phyloP scores from a whole-genome alignment of 2,329 filamentous ascomycete species.

The Pyrenophora seminiperda region DNA sequence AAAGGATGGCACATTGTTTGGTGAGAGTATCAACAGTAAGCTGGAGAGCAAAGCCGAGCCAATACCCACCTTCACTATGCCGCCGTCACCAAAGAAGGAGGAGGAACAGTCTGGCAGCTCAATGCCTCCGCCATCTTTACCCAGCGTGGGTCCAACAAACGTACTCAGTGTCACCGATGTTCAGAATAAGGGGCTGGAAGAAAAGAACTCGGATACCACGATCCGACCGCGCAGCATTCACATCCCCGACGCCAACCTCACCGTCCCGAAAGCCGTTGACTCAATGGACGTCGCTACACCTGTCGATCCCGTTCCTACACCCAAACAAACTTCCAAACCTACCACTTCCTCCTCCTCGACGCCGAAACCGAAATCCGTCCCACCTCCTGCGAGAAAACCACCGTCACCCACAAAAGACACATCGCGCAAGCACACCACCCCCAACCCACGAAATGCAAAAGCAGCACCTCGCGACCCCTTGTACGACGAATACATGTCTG shows the following conservation, averaged over 20 bases:
- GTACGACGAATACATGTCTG: slow-evolving; percentile 10
- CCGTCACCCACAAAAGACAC: neutral
- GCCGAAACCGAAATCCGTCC: too few species aligned
- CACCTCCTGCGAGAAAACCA: neutral
- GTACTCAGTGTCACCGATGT: slow-evolving; percentile 20
- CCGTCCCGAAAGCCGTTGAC: slow-evolving; percentile 22
- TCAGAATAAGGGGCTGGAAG: slow-evolving; percentile 33
- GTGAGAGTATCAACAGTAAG: slow-evolving; percentile 26
- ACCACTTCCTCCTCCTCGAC: neutral
- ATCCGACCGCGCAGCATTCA: slow-evolving; percentile 37
- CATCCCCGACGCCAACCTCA: slow-evolving; percentile 32
- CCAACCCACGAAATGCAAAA: neutral
- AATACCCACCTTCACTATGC: slow-evolving; percentile 7
- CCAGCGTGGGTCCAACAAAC: slow-evolving; percentile 13
- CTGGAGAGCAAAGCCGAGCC: slow-evolving; percentile 19
- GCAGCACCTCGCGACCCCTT: slow-evolving; percentile 1
- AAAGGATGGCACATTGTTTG: slow-evolving; percentile 25
- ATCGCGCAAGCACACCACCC: neutral
- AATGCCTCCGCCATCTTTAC: slow-evolving; percentile 1
- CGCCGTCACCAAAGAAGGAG: slow-evolving; percentile 1
- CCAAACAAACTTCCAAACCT: neutral
- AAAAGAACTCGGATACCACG: slow-evolving; percentile 39
- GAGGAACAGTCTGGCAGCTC: slow-evolving; percentile 5
- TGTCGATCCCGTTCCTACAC: neutral
- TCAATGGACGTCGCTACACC: slow-evolving; percentile 5